Evolutionary conservation across 805 yeast genomes (phyloP).

Genomic region (Millerago galiae): DNA sequence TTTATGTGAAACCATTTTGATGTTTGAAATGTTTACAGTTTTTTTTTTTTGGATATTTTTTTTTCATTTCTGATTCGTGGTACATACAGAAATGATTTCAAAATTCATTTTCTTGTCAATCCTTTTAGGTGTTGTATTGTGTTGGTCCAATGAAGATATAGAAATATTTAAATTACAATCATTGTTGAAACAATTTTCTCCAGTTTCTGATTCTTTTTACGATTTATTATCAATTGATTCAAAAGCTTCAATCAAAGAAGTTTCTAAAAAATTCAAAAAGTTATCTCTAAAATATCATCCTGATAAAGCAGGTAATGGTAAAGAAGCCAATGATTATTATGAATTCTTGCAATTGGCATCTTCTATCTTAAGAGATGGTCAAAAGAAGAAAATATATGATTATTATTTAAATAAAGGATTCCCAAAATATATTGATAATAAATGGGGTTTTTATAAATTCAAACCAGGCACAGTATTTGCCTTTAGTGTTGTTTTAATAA

Average conservation of each 20-base stretch:
- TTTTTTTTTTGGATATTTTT: neutral
- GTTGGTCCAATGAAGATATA: slow-evolving; percentile 64
- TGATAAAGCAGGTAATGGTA: slow-evolving; percentile 48
- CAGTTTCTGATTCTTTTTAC: slow-evolving; percentile 25
- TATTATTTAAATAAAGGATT: slow-evolving; percentile 78
- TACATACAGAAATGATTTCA: neutral
- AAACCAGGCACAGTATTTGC: slow-evolving; percentile 59
- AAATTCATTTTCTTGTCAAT: slow-evolving; percentile 1
- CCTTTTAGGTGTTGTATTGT: slow-evolving; percentile 17
- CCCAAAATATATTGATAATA: slow-evolving; percentile 61
- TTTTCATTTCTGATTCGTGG: neutral
- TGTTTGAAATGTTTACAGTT: neutral
- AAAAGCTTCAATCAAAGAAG: slow-evolving; percentile 40
- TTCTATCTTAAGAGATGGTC: slow-evolving; percentile 52
- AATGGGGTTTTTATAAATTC: slow-evolving; percentile 58
- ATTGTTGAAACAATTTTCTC: slow-evolving; percentile 36
- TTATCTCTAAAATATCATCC: slow-evolving; percentile 76
- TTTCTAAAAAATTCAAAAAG: slow-evolving; percentile 62
- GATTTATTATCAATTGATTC: slow-evolving; percentile 19
- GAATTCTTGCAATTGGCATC: slow-evolving; percentile 74
- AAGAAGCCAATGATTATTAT: slow-evolving; percentile 48
- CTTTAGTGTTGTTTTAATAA: slow-evolving; percentile 39
- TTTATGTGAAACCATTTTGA: neutral
- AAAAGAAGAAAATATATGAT: slow-evolving; percentile 67
- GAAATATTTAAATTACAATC: slow-evolving; percentile 75